Evolutionary conservation across 306 rosid genomes (phyloP), one percentile per base, ranked within the genome.

Genomic region (Vicia sativa): DNA sequence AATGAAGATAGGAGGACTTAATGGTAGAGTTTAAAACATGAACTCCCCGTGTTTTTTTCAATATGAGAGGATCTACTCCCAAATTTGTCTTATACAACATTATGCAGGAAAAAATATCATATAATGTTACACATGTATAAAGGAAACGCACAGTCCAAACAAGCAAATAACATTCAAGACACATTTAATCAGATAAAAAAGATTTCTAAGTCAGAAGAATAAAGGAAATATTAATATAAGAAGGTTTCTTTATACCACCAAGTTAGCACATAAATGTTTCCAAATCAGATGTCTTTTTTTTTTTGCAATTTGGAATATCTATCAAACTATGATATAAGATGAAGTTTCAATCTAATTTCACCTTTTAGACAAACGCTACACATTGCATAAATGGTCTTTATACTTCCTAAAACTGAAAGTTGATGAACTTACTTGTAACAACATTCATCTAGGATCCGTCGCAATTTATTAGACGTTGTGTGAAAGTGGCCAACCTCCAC

Each of bases 391-490:
- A 42, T 34, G 34, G 10, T 45, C 54, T 31, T 54, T 38, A 54
- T 34, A 38, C 62, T 63, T 14, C 60, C 12, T 11, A 18, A 41
- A 63, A 70, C 56, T 67, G 63, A 13, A 61, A 62, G 23, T 45
- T 34, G 15, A 74, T 15, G 62, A 73, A 38, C 93, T 77, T 84
- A 92, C 98, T 87, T 92, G 79, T 86, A 78, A 78, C 85, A 80
- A 50, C 41, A 79, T 52, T 86, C 93, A 75, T 90, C 98, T 29
- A 93, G 83, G 73, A 81, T 69, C 87, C 84, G 53, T 70, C 98
- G 91, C 77, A 93, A 77, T 60, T 85, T 90, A 79, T 87, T 86
- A 37, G 97, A 77, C 13, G 90, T 91, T 12, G 91, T 84, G 73
- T 90, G 72, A 37, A 83, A 76, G 79, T 88, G 85, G 78, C 91